Percentiles rank a stretch among this genome's conserved stretches.
Evolutionary conservation across 768 basidiomycete species (phyloP).

Genomic region (Mycena pura): DNA sequence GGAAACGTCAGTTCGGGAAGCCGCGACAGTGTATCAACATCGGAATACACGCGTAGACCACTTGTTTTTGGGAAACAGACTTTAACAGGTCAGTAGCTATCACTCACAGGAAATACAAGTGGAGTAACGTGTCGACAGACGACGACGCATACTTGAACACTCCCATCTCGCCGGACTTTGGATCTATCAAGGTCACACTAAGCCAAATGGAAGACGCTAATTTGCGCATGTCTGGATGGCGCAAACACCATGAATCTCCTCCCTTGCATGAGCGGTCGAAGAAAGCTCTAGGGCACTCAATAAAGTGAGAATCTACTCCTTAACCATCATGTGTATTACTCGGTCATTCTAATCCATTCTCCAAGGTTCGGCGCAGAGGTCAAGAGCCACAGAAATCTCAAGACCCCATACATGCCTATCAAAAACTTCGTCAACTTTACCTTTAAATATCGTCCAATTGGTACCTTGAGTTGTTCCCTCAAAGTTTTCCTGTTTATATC

Average conservation of each 20-base stretch:
- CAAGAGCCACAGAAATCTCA: background rate
- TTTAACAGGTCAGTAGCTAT: background rate
- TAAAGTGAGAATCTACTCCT: slow-evolving; percentile 1
- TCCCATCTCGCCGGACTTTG: slow-evolving; percentile 10
- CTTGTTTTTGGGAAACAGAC: background rate
- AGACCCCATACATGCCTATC: background rate
- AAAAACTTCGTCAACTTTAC: slow-evolving; percentile 1
- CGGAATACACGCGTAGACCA: background rate
- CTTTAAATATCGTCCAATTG: slow-evolving; percentile 17
- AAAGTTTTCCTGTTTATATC: background rate
- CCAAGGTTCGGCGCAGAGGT: slow-evolving; percentile 8
- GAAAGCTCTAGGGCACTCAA: slow-evolving; percentile 19
- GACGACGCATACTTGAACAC: slow-evolving; percentile 14
- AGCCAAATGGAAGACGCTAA: background rate
- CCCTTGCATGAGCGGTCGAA: slow-evolving; percentile 17
- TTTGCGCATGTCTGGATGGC: background rate
- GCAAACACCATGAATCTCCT: background rate
- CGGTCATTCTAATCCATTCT: background rate
- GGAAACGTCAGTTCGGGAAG: background rate
- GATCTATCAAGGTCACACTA: slow-evolving; percentile 1
- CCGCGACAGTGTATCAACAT: background rate
- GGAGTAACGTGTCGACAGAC: background rate
- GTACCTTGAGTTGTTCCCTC: background rate
- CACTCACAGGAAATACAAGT: too few species aligned
- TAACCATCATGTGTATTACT: background rate